Conservation (phyloP, 768 basidiomycete species). For the Lentinula boryana region DNA sequence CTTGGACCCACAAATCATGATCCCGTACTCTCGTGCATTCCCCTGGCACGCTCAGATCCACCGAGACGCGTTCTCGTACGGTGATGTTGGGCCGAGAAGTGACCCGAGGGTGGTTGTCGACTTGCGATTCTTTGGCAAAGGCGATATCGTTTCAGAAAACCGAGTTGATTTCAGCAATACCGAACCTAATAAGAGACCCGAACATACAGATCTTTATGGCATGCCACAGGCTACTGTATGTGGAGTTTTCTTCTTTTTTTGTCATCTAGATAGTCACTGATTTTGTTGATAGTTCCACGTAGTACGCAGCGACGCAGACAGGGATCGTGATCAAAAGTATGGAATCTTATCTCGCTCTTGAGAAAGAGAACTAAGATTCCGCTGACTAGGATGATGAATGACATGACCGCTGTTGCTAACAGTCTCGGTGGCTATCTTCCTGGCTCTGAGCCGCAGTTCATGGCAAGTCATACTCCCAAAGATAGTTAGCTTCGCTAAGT, state of each 20-base stretch:
- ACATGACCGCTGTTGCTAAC: conserved; percentile 23
- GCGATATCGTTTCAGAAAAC: conserved; percentile 7
- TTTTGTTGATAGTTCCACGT: background rate
- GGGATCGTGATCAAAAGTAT: background rate
- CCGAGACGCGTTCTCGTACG: conserved; percentile 29
- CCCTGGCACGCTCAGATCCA: conserved; percentile 30
- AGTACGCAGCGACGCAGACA: background rate
- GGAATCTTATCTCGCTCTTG: background rate
- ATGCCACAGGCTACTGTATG: conserved; percentile 27
- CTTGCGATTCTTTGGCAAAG: conserved; percentile 20
- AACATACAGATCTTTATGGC: conserved; percentile 19
- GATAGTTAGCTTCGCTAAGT: background rate
- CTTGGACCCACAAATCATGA: background rate
- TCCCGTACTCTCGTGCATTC: conserved; percentile 3
- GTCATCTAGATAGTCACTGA: background rate
- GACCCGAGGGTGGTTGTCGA: conserved; percentile 28
- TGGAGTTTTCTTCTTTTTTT: conserved; percentile 9
- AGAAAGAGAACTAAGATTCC: background rate
- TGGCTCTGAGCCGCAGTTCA: conserved; percentile 25
- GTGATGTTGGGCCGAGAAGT: conserved; percentile 20
- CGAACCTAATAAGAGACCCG: conserved; percentile 10
- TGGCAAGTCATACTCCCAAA: conserved; percentile 13
- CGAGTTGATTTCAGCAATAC: conserved; percentile 9
- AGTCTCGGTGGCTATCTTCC: conserved; percentile 26
- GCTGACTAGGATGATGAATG: conserved; percentile 13